Evolutionary conservation across 176 grass and related monocot genomes (phyloP), one percentile per base, ranked within the genome.

Genomic region (Aegilops longissima): DNA sequence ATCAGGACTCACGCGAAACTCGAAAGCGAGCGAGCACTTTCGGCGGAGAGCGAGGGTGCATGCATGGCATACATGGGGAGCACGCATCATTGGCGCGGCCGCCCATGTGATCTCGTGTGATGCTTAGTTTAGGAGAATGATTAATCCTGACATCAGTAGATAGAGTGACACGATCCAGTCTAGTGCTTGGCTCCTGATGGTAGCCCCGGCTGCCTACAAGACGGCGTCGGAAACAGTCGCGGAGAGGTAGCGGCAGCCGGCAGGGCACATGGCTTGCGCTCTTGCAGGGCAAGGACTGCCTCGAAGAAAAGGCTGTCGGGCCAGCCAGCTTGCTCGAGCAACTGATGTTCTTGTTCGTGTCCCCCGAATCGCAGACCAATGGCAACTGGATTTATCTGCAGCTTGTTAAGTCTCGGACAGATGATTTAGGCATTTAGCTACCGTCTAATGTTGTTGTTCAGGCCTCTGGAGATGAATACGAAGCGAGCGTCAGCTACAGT

Each of bases 71-170:
- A 4, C 14, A 56, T 18, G 56, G 56, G 42, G 13, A 27, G 81
- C 65, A 83, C 2, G 16, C 45, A 72, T 83, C 21, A 61, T 58
- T 83, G 18, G 80, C 12, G 21, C 29, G 20, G 66, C 68, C 12
- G 82, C 68, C 52, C 82, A 83, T 83, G 81, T 83, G 69, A 68
- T 73, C 6, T 35, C 24, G 59, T 21, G 27, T 73, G 25, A 61
- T 38, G 9, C 3, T 47, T 47, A 42, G 40, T 47, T 4, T 12
- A 13, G 44, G 3, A 47, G 44, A 47, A 47, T 45, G 49, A 52
- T 29, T 29, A 67, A 44, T 14, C 39, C 44, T 20, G 39, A 44
- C 24, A 64, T 40, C 8, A 68, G 12, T 78, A 78, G 52, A 78
- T 34, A 12, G 21, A 25, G 76, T 24, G 34, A 16, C 54, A 10